Conservation (phyloP, 176 grass and related monocot species). For the Musa beccarii region DNA sequence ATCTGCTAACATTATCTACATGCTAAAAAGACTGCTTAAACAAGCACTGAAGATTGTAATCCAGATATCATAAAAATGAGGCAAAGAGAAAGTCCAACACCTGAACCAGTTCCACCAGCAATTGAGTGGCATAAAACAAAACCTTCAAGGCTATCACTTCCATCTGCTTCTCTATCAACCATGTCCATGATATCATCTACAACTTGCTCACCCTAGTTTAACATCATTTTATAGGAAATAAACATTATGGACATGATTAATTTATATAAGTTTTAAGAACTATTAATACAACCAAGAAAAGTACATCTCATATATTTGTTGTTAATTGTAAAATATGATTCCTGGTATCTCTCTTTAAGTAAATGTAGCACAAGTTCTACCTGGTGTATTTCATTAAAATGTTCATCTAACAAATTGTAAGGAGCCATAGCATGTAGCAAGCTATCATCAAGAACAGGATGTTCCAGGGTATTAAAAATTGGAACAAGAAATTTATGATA, state of each 20-base stretch:
- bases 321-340: neutral
- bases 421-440: neutral
- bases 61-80: conserved; percentile 8
- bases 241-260: neutral
- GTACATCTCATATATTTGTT: neutral
- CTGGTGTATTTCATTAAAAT: neutral
- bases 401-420: neutral
- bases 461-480: neutral
- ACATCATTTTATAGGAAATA: neutral
- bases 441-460: neutral
- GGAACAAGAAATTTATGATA: neutral
- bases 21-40: neutral
- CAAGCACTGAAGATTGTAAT: no score
- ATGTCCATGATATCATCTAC: conserved; percentile 99
- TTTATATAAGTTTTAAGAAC: neutral
- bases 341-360: neutral
- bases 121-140: conserved; percentile 98
- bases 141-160: conserved; percentile 96
- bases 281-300: neutral
- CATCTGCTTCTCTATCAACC: conserved; percentile 98
- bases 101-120: conserved; percentile 98
- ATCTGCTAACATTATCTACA: neutral
- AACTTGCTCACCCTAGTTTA: conserved; percentile 77
- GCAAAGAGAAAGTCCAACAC: conserved; percentile 26
- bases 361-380: neutral